These are phyloP conservation scores for Metschnikowia kunwiensis DNA, from an alignment of 805 yeast species.

Conservation along the genomic window DNA sequence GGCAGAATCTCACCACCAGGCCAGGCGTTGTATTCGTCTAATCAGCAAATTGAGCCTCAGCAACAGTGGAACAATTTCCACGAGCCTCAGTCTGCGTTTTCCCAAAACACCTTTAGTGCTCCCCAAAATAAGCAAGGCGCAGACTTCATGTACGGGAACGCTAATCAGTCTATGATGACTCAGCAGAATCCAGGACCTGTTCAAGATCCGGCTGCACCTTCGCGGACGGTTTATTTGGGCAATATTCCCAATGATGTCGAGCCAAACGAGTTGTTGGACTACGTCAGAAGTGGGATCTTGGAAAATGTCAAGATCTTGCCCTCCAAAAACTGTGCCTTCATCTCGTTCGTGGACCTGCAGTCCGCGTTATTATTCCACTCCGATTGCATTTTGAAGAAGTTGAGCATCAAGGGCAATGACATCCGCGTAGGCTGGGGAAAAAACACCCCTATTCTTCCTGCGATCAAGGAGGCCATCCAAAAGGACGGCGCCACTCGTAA, in stretches of 20 bases:
- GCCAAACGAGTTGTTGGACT: conserved; percentile 79
- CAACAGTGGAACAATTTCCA: conserved; percentile 6
- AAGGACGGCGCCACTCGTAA: conserved; percentile 92
- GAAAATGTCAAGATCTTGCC: conserved; percentile 79
- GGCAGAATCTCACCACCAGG: conserved; percentile 2
- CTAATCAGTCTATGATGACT: neutral
- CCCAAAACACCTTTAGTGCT: conserved; percentile 5
- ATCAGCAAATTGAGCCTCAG: conserved; percentile 1
- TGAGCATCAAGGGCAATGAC: conserved; percentile 76
- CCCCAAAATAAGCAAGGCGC: neutral
- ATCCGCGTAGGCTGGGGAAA: conserved; percentile 94
- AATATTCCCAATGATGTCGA: conserved; percentile 80
- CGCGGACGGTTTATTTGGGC: conserved; percentile 88
- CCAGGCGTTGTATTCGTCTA: conserved; percentile 1
- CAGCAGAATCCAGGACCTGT: neutral
- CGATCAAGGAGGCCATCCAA: conserved; percentile 71
- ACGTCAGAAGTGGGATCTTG: conserved; percentile 85
- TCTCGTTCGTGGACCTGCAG: conserved; percentile 84
- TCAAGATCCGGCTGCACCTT: conserved; percentile 44
- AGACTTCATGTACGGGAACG: conserved; percentile 1
- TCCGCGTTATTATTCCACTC: conserved; percentile 90
- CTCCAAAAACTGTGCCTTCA: conserved; percentile 82
- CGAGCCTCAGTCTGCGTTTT: conserved; percentile 3
- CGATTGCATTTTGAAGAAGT: conserved; percentile 82
- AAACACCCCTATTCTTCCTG: conserved; percentile 67